Evolutionary conservation across 2,329 filamentous ascomycete species (phyloP), one percentile per base, ranked within the genome.

Genomic region (Penicillium sp.): DNA sequence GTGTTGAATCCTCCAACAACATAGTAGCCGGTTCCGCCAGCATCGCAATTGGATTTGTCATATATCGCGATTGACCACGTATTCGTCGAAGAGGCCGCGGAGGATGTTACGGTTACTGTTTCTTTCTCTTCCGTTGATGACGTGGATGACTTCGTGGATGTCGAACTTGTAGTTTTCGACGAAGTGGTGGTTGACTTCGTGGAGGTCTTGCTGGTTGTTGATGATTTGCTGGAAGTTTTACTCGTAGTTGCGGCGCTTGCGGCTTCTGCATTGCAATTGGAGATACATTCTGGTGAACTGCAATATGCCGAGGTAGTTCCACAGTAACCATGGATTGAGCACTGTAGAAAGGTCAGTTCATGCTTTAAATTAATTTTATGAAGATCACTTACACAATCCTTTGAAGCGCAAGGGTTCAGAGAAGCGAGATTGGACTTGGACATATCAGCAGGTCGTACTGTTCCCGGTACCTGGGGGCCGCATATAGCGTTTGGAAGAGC

Each of bases 391-490:
- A 48, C 23, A 29, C 43, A 52, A 40, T 46, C 22, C 20, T 29
- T 20, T 6, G 6, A 31, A 20, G 15, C 5, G 20, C 50, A 52
- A 22, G 50, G 50, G 20, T 52, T 52, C 15, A 52, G 31, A 37
- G 50, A 52, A 22, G 48, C 46, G 22, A 50, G 42, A 2, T 25
- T 18, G 12, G 25, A 3, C 9, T 22, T 18, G 15, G 23, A 41
- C 11, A 41, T 6, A 14, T 42, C 6, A 14, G 64, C 18, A 0
- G 77, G 73, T 8, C 60, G 46, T 14, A 61, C 49, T 0, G 77
- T 79, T 1, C 76, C 75, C 3, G 73, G 72, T 1, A 75, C 70
- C 44, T 75, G 69, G 1, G 80, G 81, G 0, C 81, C 80, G 63
- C 81, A 81, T 1, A 73, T 58, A 7, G 75, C 74, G 49, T 77